These are phyloP conservation scores for Colletotrichum aenigma DNA, from an alignment of 2,329 filamentous ascomycete species.

Conservation along the genomic window DNA sequence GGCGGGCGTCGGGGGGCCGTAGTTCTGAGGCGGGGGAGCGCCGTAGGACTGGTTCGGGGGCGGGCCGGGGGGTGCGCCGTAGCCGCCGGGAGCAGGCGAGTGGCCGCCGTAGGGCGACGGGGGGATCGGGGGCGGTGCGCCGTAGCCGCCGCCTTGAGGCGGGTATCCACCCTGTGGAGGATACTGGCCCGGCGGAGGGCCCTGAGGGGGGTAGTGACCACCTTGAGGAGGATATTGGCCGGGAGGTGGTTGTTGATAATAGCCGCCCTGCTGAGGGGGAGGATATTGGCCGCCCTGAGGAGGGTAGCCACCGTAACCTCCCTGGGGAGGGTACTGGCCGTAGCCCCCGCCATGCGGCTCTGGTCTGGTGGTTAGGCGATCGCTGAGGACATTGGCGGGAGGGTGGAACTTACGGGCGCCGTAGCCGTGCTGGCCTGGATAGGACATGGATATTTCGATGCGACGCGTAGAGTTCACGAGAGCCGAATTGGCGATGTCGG, in stretches of 20 bases:
- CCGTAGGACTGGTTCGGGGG: slow-evolving; percentile 32
- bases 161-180: slow-evolving; percentile 40
- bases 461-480: not conserved
- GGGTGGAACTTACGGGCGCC: slow-evolving; percentile 32
- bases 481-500: not conserved
- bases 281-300: slow-evolving; percentile 41
- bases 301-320: slow-evolving; percentile 35
- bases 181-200: slow-evolving; percentile 31
- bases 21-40: slow-evolving; percentile 40
- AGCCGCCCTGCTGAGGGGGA: slow-evolving; percentile 37
- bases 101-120: slow-evolving; percentile 30
- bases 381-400: not conserved
- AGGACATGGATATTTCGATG: slow-evolving; percentile 32
- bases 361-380: not conserved
- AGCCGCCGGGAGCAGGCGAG: slow-evolving; percentile 27
- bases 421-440: slow-evolving; percentile 37
- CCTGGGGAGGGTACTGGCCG: slow-evolving; percentile 36
- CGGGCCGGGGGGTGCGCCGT: slow-evolving; percentile 26
- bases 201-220: slow-evolving; percentile 35
- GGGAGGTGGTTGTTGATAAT: slow-evolving; percentile 38
- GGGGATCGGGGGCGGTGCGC: slow-evolving; percentile 35
- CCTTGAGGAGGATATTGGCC: slow-evolving; percentile 37
- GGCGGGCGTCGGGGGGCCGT: slow-evolving; percentile 56
- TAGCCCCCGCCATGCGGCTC: slow-evolving; percentile 38
- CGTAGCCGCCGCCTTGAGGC: slow-evolving; percentile 39